Evolutionary conservation across 139 green algal genomes (phyloP).

Genomic region (Coccomyxa sp.): DNA sequence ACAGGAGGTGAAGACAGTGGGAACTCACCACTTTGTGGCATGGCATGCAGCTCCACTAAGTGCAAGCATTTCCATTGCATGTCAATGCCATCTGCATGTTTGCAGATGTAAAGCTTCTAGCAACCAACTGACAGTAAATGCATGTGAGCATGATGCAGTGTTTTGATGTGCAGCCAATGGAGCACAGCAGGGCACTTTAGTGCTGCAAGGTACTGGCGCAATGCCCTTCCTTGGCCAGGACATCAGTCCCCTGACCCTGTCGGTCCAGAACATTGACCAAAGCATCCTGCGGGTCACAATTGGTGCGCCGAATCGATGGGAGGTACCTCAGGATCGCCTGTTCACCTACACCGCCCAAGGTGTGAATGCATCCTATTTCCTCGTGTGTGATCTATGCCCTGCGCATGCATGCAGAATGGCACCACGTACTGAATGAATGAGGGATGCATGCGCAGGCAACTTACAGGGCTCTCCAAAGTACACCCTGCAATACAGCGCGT

Average conservation of each 20-base stretch:
- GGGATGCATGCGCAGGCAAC: not conserved
- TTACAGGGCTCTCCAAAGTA: not conserved
- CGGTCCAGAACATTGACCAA: not conserved
- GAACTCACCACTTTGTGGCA: too few relatives aligned
- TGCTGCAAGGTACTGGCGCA: not conserved
- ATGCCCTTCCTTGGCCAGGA: constrained; percentile 26
- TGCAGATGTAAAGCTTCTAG: not conserved
- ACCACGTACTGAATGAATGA: not conserved
- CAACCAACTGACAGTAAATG: too few relatives aligned
- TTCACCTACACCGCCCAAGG: not conserved
- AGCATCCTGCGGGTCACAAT: constrained; percentile 22
- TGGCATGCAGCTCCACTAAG: too few relatives aligned
- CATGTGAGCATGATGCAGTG: too few relatives aligned
- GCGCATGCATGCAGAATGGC: not conserved
- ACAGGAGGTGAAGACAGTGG: not conserved
- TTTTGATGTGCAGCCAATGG: not conserved
- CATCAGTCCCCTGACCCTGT: constrained; percentile 1
- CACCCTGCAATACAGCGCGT: not conserved
- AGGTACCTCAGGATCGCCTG: constrained; percentile 26
- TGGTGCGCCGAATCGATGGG: constrained; percentile 9
- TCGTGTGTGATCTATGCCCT: not conserved
- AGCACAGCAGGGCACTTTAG: not conserved
- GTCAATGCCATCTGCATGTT: not conserved
- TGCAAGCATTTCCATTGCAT: too few relatives aligned
- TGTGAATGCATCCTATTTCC: too few relatives aligned